Conservation (phyloP, 805 yeast genomes). For the Starmerella bombicola region DNA sequence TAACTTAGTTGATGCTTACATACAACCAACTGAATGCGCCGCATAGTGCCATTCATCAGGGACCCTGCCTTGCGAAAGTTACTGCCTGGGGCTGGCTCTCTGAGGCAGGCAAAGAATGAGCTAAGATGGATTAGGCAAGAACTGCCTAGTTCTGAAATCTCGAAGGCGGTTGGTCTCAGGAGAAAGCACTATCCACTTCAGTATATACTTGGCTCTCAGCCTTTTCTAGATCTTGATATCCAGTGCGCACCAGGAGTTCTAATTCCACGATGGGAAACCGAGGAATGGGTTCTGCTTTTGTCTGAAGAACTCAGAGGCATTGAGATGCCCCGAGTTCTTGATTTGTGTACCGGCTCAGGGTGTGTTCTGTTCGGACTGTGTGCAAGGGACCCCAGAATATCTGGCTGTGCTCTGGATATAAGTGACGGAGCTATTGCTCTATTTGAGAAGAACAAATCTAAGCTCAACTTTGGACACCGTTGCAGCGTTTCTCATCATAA, state of each 20-base stretch:
- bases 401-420: constrained; percentile 49
- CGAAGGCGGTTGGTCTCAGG: constrained; percentile 42
- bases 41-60: no score
- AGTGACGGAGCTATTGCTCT: constrained; percentile 41
- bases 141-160: constrained; percentile 38
- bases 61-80: constrained; percentile 4
- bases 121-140: constrained; percentile 52
- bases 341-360: constrained; percentile 82
- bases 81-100: constrained; percentile 9
- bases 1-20: no score
- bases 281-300: constrained; percentile 62
- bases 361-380: constrained; percentile 40
- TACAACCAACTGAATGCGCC: no score
- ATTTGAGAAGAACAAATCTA: constrained; percentile 18
- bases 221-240: constrained; percentile 62
- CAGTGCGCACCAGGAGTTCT: constrained; percentile 52
- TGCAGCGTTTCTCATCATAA: constrained; percentile 11
- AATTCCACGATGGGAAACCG: constrained; percentile 93
- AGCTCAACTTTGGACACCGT: constrained; percentile 7
- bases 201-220: constrained; percentile 74
- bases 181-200: constrained; percentile 57
- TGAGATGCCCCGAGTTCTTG: constrained; percentile 33
- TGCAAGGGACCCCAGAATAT: constrained; percentile 31
- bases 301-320: constrained; percentile 16
- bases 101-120: constrained; percentile 16